These are phyloP conservation scores for Saccharomyces hybrid DNA, from an alignment of 1,139 yeast genomes.

Conservation along the genomic window DNA sequence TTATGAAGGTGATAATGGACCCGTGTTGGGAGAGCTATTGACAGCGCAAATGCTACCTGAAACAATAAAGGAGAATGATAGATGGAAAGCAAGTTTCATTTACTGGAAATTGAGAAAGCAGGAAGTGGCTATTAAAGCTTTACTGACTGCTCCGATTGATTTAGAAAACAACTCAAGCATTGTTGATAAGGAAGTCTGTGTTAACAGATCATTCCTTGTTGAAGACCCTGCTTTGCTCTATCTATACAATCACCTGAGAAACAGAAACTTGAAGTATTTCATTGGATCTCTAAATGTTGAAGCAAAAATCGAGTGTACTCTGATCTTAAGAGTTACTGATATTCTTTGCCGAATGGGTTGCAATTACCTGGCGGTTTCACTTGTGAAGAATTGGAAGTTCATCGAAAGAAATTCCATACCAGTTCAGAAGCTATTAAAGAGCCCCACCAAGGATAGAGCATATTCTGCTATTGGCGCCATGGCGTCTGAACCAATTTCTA, in stretches of 20 bases:
- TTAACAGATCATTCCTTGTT: slow-evolving; percentile 45
- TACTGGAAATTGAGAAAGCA: slow-evolving; percentile 58
- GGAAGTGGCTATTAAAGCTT: slow-evolving; percentile 53
- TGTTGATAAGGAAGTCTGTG: slow-evolving; percentile 19
- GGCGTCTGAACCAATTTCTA: slow-evolving; percentile 16
- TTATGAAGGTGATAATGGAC: slow-evolving; percentile 52
- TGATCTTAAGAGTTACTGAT: slow-evolving; percentile 53
- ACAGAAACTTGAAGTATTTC: slow-evolving; percentile 41
- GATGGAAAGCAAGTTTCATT: slow-evolving; percentile 81
- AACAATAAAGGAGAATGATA: slow-evolving; percentile 57
- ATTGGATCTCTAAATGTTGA: slow-evolving; percentile 44
- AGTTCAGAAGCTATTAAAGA: slow-evolving; percentile 4
- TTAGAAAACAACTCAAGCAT: slow-evolving; percentile 22
- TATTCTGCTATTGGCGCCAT: slow-evolving; percentile 11
- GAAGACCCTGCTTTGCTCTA: slow-evolving; percentile 78
- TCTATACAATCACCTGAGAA: slow-evolving; percentile 55
- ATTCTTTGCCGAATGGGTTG: slow-evolving; percentile 89
- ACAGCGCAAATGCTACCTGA: slow-evolving; percentile 46
- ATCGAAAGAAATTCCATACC: slow-evolving; percentile 24
- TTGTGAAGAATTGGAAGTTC: slow-evolving; percentile 67
- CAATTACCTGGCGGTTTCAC: slow-evolving; percentile 60
- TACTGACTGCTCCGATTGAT: slow-evolving; percentile 49
- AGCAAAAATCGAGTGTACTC: slow-evolving; percentile 47
- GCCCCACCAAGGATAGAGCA: slow-evolving; percentile 3
- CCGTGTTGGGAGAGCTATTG: slow-evolving; percentile 45